Percentiles rank a stretch among this genome's conserved stretches.
Evolutionary conservation across 805 yeast genomes (phyloP).

Genomic region (Metschnikowia aberdeeniae): DNA sequence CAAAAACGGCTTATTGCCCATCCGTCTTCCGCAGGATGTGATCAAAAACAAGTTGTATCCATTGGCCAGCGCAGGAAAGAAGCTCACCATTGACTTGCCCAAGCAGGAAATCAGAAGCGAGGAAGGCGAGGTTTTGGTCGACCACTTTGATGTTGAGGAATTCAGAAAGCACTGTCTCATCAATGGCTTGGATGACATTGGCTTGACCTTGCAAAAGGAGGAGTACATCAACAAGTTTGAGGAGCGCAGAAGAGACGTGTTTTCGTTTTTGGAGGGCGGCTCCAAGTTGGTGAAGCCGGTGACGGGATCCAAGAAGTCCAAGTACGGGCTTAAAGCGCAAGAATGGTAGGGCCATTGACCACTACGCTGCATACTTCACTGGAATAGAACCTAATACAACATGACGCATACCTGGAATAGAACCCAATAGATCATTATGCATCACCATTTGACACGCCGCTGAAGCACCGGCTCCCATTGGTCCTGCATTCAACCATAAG

Average conservation of each 20-base stretch:
- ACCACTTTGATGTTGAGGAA: conserved; percentile 78
- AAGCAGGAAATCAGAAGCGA: conserved; percentile 80
- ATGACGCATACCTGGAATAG: no score
- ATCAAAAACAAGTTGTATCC: conserved; percentile 74
- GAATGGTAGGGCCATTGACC: conserved; percentile 56
- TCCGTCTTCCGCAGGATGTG: conserved; percentile 77
- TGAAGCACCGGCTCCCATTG: no score
- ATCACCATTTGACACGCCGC: no score
- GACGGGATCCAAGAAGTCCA: conserved; percentile 63
- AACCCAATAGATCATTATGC: no score
- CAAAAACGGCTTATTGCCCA: conserved; percentile 93
- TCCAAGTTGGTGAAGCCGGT: conserved; percentile 63
- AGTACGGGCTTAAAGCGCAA: conserved; percentile 63
- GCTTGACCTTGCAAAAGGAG: conserved; percentile 89
- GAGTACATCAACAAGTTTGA: conserved; percentile 71
- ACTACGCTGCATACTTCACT: no score
- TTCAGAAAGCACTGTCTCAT: conserved; percentile 94
- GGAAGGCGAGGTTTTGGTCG: conserved; percentile 57
- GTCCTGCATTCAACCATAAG: no score
- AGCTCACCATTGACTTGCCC: conserved; percentile 78
- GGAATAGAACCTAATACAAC: no score
- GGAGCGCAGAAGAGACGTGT: conserved; percentile 66
- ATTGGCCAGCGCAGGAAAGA: conserved; percentile 67
- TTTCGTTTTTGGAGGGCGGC: conserved; percentile 92
- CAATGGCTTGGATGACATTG: conserved; percentile 96